A percentile compares a stretch with the other conserved stretches of the same genome.
phyloP scores from a whole-genome alignment of 106 monocot genomes.

The Dioscorea dumetorum region DNA sequence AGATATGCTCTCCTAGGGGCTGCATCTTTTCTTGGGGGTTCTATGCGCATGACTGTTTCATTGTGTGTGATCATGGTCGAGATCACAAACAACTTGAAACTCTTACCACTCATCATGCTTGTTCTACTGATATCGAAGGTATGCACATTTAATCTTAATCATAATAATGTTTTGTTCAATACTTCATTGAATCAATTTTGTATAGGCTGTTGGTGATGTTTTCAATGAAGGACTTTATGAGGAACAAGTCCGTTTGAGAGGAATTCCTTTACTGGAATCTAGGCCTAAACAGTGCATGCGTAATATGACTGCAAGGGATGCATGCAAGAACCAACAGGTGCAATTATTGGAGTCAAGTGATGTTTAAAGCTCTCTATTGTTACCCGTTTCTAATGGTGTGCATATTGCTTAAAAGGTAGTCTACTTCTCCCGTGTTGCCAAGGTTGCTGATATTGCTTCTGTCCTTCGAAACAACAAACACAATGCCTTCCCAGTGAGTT shows the following conservation, averaged over 20 bases:
- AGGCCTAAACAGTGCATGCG: constrained; percentile 92
- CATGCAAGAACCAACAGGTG: constrained; percentile 81
- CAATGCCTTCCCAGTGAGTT: constrained; percentile 94
- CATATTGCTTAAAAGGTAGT: constrained; percentile 46
- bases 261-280: constrained; percentile 88
- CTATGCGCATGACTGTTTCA: constrained; percentile 99
- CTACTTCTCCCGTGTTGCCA: constrained; percentile 68
- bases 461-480: constrained; percentile 75
- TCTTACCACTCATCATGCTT: constrained; percentile 96
- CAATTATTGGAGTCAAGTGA: neutral
- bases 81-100: constrained; percentile 94
- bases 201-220: constrained; percentile 94
- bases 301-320: constrained; percentile 73
- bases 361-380: too few species aligned
- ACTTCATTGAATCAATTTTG: constrained; percentile 4
- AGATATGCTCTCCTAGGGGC: constrained; percentile 99
- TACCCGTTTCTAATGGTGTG: too few species aligned
- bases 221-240: constrained; percentile 97
- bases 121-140: constrained; percentile 99
- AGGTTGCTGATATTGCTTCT: constrained; percentile 71
- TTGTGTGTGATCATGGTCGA: constrained; percentile 99
- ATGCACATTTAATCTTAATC: constrained; percentile 3
- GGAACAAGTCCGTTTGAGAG: constrained; percentile 80
- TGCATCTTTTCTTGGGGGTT: constrained; percentile 99
- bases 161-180: neutral